Conservation (phyloP, 768 basidiomycete species). For the Lyophyllum atratum region DNA sequence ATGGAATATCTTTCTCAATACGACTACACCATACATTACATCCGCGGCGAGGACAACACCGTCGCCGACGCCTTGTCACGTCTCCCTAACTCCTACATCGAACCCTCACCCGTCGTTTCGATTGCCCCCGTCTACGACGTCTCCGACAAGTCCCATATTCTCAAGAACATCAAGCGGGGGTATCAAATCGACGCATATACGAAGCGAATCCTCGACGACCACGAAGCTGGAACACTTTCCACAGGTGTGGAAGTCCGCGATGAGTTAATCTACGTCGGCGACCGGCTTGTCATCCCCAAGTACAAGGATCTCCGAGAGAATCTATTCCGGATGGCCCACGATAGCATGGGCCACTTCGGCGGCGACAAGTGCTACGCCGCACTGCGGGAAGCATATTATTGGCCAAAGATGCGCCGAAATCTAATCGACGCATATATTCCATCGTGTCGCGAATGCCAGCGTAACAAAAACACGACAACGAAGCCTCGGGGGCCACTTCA, state of each 20-base stretch:
- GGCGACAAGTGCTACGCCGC: not conserved
- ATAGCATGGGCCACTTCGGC: not conserved
- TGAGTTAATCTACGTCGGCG: not conserved
- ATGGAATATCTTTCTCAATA: not conserved
- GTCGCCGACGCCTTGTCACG: not conserved
- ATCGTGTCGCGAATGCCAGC: not conserved
- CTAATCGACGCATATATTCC: not conserved
- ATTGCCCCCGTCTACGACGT: not conserved
- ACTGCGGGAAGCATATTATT: constrained; percentile 2
- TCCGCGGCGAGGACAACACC: not conserved
- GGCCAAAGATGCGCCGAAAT: not conserved
- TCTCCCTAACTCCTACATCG: not conserved
- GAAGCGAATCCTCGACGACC: not conserved
- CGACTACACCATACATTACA: not conserved
- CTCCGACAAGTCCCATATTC: not conserved
- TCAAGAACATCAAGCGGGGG: not conserved
- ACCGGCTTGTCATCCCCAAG: not conserved
- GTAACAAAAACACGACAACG: not conserved
- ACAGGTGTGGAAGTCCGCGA: not conserved
- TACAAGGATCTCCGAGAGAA: not conserved
- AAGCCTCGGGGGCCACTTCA: not conserved
- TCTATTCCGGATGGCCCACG: not conserved
- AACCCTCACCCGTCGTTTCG: not conserved
- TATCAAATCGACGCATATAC: not conserved
- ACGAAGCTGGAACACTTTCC: not conserved